Percentiles rank a stretch among this genome's conserved stretches.
phyloP scores from a whole-genome alignment of 805 yeast genomes.

The Scheffersomyces lignosus region DNA sequence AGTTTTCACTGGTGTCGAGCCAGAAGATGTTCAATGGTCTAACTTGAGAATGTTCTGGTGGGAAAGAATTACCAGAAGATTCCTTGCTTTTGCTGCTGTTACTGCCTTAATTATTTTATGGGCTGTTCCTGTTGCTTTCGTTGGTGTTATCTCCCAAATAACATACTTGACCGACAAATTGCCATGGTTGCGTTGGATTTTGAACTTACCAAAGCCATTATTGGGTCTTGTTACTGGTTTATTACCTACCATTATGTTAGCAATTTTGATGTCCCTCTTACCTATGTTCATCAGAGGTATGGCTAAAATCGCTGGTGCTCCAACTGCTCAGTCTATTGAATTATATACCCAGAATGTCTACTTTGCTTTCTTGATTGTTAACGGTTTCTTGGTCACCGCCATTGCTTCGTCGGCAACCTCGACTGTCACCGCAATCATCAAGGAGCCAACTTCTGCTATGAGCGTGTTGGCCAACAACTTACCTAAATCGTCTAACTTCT shows the following conservation, averaged over 20 bases:
- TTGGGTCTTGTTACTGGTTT: slow-evolving; percentile 87
- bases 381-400: slow-evolving; percentile 84
- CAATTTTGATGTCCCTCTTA: slow-evolving; percentile 80
- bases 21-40: slow-evolving; percentile 64
- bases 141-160: slow-evolving; percentile 89
- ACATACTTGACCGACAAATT: slow-evolving; percentile 69
- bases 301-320: slow-evolving; percentile 73
- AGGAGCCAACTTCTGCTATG: slow-evolving; percentile 72
- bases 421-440: slow-evolving; percentile 66
- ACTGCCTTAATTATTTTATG: slow-evolving; percentile 60
- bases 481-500: slow-evolving; percentile 91
- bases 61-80: slow-evolving; percentile 61
- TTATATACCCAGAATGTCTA: slow-evolving; percentile 84
- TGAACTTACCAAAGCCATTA: slow-evolving; percentile 66
- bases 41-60: slow-evolving; percentile 80
- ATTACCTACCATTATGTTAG: slow-evolving; percentile 78
- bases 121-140: slow-evolving; percentile 95
- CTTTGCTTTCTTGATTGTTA: slow-evolving; percentile 87
- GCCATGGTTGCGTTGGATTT: slow-evolving; percentile 72
- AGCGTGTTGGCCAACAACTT: slow-evolving; percentile 67
- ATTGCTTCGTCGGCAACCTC: slow-evolving; percentile 82
- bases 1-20: slow-evolving; percentile 60
- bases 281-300: slow-evolving; percentile 79
- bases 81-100: slow-evolving; percentile 54
- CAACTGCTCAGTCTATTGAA: slow-evolving; percentile 73